These are phyloP conservation scores for Silybum marianum DNA, from an alignment of 129 eudicot species.

Conservation along the genomic window DNA sequence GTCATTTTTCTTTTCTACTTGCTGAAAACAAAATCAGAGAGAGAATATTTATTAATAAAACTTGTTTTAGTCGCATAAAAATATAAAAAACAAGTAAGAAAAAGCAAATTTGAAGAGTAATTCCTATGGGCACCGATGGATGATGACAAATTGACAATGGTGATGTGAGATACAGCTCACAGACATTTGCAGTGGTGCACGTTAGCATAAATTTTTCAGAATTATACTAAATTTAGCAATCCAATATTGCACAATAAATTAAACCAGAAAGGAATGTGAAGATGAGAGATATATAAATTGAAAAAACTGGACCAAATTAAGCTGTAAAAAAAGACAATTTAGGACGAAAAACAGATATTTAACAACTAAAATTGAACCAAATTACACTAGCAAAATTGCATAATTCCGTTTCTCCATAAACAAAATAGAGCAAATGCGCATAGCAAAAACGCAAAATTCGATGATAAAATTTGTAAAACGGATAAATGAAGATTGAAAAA, in stretches of 20 bases:
- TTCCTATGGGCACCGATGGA: constrained; percentile 11
- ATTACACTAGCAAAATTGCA: not conserved
- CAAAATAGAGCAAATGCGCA: constrained; percentile 3
- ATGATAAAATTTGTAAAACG: not conserved
- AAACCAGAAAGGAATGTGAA: not conserved
- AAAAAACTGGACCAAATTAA: not conserved
- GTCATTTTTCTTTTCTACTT: constrained; percentile 33
- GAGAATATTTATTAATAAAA: not conserved
- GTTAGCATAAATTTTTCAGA: constrained; percentile 11
- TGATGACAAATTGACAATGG: constrained; percentile 16
- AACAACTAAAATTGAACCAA: constrained; percentile 6
- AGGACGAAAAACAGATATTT: constrained; percentile 4
- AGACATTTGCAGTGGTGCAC: not conserved
- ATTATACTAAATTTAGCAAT: constrained; percentile 24
- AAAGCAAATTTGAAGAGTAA: constrained; percentile 3
- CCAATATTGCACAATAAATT: not conserved
- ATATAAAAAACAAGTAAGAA: constrained; percentile 6
- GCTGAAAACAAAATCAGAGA: constrained; percentile 20
- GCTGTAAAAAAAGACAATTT: not conserved
- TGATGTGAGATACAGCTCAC: not conserved
- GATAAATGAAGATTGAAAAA: not conserved
- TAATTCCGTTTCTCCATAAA: not conserved
- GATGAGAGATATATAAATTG: not conserved
- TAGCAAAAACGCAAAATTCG: constrained; percentile 5
- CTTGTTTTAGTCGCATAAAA: not conserved